Conservation (phyloP, 1,284 basidiomycete species). For the Ustilago trichophora region DNA sequence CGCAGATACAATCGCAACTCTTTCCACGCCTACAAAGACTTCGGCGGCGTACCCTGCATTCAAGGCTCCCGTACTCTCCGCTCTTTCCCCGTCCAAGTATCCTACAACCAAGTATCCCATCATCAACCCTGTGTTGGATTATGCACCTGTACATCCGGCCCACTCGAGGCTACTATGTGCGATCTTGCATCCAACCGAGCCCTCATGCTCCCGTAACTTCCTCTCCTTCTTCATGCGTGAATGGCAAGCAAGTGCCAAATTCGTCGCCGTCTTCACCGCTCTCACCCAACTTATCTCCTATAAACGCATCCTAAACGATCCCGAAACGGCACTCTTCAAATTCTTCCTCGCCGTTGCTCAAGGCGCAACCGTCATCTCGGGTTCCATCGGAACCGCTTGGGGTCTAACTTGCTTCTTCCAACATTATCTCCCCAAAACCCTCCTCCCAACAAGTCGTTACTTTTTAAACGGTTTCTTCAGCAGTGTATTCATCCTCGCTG, state of each 20-base stretch:
- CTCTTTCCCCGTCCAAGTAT: conserved; percentile 45
- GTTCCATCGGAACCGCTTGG: conserved; percentile 57
- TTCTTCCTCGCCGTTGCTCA: conserved; percentile 49
- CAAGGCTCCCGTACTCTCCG: conserved; percentile 56
- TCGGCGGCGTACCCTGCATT: conserved; percentile 53
- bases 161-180: conserved; percentile 55
- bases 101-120: conserved; percentile 42
- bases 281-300: conserved; percentile 30
- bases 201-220: conserved; percentile 47
- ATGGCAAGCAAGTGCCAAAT: conserved; percentile 53
- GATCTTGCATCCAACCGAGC: conserved; percentile 55
- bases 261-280: conserved; percentile 49
- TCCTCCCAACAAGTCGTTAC: conserved; percentile 45
- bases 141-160: conserved; percentile 55
- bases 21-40: conserved; percentile 45
- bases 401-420: conserved; percentile 58
- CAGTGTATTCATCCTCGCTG: conserved; percentile 52
- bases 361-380: conserved; percentile 58
- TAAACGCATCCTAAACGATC: conserved; percentile 47
- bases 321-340: conserved; percentile 55
- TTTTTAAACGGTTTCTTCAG: conserved; percentile 57
- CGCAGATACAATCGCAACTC: conserved; percentile 49
- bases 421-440: conserved; percentile 53
- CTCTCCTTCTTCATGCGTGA: conserved; percentile 45
- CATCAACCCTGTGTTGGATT: conserved; percentile 60